Evolutionary conservation across 805 yeast species (phyloP).

Genomic region (Pichia nakasei): DNA sequence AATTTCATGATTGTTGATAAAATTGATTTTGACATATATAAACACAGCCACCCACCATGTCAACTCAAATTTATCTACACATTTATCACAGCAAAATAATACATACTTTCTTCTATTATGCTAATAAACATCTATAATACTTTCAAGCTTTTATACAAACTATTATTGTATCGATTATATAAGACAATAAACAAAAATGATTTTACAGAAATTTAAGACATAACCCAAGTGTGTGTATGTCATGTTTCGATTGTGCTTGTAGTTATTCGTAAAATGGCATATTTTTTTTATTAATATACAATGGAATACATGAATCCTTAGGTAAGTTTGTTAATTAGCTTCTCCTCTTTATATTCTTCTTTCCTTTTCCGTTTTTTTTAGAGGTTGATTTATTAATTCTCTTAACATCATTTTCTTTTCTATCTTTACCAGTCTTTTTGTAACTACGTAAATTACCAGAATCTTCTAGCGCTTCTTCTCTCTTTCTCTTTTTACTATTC

Average conservation of each 20-base stretch:
- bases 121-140: too few species aligned
- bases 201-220: too few species aligned
- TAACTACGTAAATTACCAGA: constrained; percentile 43
- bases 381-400: constrained; percentile 25
- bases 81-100: too few species aligned
- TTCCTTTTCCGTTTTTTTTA: constrained; percentile 19
- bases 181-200: too few species aligned
- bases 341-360: constrained; percentile 19
- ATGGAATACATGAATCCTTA: too few species aligned
- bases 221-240: too few species aligned
- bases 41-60: not conserved
- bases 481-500: constrained; percentile 65
- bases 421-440: constrained; percentile 73
- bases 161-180: too few species aligned
- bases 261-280: too few species aligned
- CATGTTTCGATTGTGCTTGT: too few species aligned
- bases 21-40: not conserved
- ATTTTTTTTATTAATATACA: too few species aligned
- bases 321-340: not conserved
- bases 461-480: constrained; percentile 52
- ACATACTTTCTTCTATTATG: too few species aligned
- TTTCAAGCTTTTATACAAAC: too few species aligned
- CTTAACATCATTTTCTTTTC: constrained; percentile 41
- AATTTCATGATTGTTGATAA: constrained; percentile 42
- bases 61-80: not conserved